Conservation (phyloP, 2,329 filamentous ascomycete species). For the Aspergillus thermomutatus region DNA sequence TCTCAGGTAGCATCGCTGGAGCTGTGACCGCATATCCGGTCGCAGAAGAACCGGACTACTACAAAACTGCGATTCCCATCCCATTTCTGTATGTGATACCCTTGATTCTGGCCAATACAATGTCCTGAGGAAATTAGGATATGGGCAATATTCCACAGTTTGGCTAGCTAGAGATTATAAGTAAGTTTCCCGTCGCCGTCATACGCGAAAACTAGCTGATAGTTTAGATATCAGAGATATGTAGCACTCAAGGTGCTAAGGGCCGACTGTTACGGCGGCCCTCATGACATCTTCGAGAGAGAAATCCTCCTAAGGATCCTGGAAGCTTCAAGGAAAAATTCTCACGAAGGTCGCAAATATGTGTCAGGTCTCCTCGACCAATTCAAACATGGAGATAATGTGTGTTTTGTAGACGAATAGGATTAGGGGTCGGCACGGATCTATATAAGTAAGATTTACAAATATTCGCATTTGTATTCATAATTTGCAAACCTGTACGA, state of each 20-base stretch:
- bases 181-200: slow-evolving; percentile 17
- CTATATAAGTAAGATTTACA: too few relatives aligned
- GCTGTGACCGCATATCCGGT: slow-evolving; percentile 1
- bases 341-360: slow-evolving; percentile 19
- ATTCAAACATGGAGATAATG: too few relatives aligned
- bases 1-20: neutral
- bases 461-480: too few relatives aligned
- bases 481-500: too few relatives aligned
- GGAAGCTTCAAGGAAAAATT: slow-evolving; percentile 10
- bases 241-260: slow-evolving; percentile 23
- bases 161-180: slow-evolving; percentile 73
- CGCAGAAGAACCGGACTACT: slow-evolving; percentile 83
- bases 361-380: slow-evolving; percentile 14
- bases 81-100: slow-evolving; percentile 80
- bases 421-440: too few relatives aligned
- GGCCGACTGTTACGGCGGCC: slow-evolving; percentile 23
- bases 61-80: slow-evolving; percentile 95
- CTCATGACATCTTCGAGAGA: slow-evolving; percentile 21
- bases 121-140: slow-evolving; percentile 85
- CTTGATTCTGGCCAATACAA: slow-evolving; percentile 93
- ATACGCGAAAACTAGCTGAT: slow-evolving; percentile 7
- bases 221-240: slow-evolving; percentile 16
- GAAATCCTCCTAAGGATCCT: slow-evolving; percentile 19
- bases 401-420: too few relatives aligned
- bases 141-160: slow-evolving; percentile 93